Conservation (phyloP, 495 filamentous ascomycete species). For the Penicillium maclennaniae region DNA sequence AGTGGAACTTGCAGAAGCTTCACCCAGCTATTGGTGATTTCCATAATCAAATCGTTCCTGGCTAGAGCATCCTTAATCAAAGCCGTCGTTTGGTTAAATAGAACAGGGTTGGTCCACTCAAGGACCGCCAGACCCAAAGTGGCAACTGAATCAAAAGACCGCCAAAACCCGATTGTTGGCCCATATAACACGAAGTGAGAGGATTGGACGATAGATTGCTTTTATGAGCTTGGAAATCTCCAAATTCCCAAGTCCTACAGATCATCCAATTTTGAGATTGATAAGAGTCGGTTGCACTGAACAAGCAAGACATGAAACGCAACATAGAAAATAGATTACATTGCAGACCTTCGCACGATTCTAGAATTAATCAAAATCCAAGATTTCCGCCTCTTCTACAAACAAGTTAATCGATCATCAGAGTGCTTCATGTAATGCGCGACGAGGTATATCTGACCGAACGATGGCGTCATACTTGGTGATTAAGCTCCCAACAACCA, state of each 20-base stretch:
- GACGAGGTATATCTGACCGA: not conserved
- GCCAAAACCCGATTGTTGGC: not conserved
- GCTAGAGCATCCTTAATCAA: not conserved
- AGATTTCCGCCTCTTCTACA: not conserved
- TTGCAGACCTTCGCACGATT: not conserved
- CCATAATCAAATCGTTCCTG: not conserved
- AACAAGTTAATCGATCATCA: not conserved
- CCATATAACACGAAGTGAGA: not conserved
- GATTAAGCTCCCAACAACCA: slow-evolving; percentile 1
- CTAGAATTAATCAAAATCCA: not conserved
- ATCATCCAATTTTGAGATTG: not conserved
- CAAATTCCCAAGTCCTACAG: not conserved
- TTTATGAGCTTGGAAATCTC: not conserved
- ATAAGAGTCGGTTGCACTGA: not conserved
- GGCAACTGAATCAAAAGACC: not conserved
- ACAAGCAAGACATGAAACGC: not conserved
- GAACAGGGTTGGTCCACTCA: not conserved
- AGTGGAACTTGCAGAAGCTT: not conserved
- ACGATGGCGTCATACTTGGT: slow-evolving; percentile 3
- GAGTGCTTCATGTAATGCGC: not conserved
- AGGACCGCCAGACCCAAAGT: not conserved
- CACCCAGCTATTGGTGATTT: not conserved
- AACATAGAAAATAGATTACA: not conserved
- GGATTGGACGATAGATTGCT: not conserved
- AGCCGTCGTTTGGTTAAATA: not conserved